Base-by-base conservation (phyloP, 768 basidiomycete species). In the Crassisporium funariophilum region DNA sequence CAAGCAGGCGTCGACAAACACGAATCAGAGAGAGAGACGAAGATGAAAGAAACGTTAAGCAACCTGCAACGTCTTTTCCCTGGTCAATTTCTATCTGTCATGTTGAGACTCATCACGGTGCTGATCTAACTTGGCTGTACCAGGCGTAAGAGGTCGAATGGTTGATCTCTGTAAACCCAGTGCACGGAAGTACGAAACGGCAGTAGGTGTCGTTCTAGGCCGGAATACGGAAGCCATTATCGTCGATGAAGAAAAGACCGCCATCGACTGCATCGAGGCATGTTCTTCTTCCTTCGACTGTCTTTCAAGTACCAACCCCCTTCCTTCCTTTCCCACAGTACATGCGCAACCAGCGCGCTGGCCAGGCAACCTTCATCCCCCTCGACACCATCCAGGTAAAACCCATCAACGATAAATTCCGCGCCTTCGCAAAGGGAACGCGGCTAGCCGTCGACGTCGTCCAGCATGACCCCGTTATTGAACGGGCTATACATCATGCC, bases 311-410 rank as follows among this genome's bases (percentile, higher is more conserved):
- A 37, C 43, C 1, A 31, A 31, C 7, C 27, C 7, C 7, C 27
- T 29, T 31, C 11, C 5, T 31, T n/a, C n/a, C n/a, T 31, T 31
- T 5, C 10, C 29, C 29, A 11, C n/a, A 31, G 88, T 98, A 97
- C 65, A 82, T 99, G 82, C 87, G 93, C 51, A 94, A 88, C 50
- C 93, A 97, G 67, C 88, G 95, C 25, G 84, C 89, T 0, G 97
- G 95, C 1, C 91, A 94, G 68, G 95, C 95, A 10, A 99, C 97
- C 0, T 98, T 98, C 72, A 88, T 99, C 36, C 97, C 97, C 0
- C 84, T 99, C n/a, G 95, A 98, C 64, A 95, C 93, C 7, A 95
- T 98, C 55, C 91, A 93, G 61, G 87, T 88, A 24, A 98, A 95
- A 64, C 85, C 93, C 2, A 77, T 93, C 53, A 93, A 94, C 54